Evolutionary conservation across 768 basidiomycete species (phyloP).

Genomic region (Roridomyces roridus): DNA sequence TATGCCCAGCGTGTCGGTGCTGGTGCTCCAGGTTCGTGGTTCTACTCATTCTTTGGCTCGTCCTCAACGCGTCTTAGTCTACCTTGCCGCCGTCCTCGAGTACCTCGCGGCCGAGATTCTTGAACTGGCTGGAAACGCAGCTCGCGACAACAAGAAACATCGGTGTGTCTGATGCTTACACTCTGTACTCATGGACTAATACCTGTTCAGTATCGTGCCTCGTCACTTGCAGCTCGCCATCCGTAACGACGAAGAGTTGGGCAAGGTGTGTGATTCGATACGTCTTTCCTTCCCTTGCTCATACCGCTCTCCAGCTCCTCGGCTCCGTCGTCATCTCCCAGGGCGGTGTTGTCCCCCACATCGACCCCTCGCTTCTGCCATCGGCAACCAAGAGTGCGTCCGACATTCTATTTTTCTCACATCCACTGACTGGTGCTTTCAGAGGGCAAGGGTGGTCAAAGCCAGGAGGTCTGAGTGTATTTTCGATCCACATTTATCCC

Average conservation of each 20-base stretch:
- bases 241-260: slow-evolving; percentile 78
- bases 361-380: slow-evolving; percentile 37
- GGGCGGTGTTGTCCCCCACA: slow-evolving; percentile 81
- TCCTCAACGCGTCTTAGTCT: slow-evolving; percentile 49
- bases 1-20: slow-evolving; percentile 82
- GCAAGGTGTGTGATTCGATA: slow-evolving; percentile 13
- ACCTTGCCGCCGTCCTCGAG: slow-evolving; percentile 84
- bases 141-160: slow-evolving; percentile 77
- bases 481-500: background rate
- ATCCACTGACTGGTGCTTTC: background rate
- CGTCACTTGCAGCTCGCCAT: slow-evolving; percentile 88
- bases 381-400: slow-evolving; percentile 5
- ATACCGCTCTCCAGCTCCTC: slow-evolving; percentile 57
- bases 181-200: no score
- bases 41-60: background rate
- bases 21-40: slow-evolving; percentile 73
- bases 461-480: background rate
- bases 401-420: background rate
- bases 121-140: slow-evolving; percentile 82
- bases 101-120: slow-evolving; percentile 87
- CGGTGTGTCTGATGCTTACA: no score
- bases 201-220: slow-evolving; percentile 89
- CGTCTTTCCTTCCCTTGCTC: background rate
- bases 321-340: slow-evolving; percentile 90
- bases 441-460: background rate